Percentiles rank a stretch among this genome's conserved stretches.
These are phyloP conservation scores for Wallacemonas collosoma DNA, from an alignment of 208 protist species.

Conservation along the genomic window DNA sequence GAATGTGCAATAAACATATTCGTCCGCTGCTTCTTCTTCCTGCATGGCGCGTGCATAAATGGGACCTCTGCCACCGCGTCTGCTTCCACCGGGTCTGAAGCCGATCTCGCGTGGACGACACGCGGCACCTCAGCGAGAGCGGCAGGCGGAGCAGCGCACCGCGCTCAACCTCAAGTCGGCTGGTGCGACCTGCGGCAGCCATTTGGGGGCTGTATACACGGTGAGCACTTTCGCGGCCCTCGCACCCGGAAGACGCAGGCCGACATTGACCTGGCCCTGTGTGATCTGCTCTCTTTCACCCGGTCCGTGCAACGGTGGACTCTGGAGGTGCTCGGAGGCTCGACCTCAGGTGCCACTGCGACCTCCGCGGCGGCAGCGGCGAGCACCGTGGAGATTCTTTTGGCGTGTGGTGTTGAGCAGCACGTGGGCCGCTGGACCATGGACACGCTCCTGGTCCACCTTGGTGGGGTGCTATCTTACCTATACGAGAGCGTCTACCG, in stretches of 20 bases:
- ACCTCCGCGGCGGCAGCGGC: conserved; percentile 16
- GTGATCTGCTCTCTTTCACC: conserved; percentile 73
- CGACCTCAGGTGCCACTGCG: neutral
- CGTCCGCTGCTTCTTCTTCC: conserved; percentile 84
- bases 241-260: conserved; percentile 10
- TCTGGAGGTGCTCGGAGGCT: conserved; percentile 42
- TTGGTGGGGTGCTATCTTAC: conserved; percentile 63
- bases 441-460: conserved; percentile 65
- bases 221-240: neutral
- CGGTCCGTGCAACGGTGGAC: conserved; percentile 70
- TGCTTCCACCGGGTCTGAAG: too few relatives aligned
- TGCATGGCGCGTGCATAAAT: conserved; percentile 67
- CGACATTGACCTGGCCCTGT: conserved; percentile 71
- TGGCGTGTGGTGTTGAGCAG: conserved; percentile 35
- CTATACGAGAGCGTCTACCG: conserved; percentile 71
- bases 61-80: neutral
- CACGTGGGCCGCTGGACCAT: conserved; percentile 60
- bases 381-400: conserved; percentile 23
- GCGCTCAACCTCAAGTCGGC: conserved; percentile 28
- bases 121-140: conserved; percentile 41
- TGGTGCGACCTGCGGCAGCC: conserved; percentile 70
- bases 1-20: conserved; percentile 62
- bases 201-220: conserved; percentile 81
- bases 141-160: conserved; percentile 45
- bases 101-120: neutral